Conservation (phyloP, 495 filamentous ascomycete genomes). For the Aspergillus heteromorphus region DNA sequence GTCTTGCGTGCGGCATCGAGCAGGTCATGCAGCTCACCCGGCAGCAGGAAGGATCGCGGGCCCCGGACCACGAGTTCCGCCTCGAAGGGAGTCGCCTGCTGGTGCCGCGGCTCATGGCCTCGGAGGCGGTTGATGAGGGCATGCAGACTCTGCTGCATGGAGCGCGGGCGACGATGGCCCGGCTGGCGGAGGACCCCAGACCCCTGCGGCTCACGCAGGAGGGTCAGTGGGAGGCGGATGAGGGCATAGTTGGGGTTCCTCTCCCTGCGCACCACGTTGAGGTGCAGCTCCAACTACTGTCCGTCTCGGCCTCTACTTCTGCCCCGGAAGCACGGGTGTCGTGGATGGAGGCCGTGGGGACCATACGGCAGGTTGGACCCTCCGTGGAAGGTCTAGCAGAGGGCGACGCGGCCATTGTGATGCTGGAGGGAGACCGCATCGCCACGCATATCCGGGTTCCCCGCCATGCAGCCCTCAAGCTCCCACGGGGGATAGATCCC, state of each 20-base stretch:
- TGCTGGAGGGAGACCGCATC: no score
- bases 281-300: constrained; percentile 15
- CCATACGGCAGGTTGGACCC: constrained; percentile 12
- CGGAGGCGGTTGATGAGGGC: constrained; percentile 15
- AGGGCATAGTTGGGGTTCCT: not conserved
- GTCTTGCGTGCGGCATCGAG: constrained; percentile 7
- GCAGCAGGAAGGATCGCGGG: constrained; percentile 7
- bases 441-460: not conserved
- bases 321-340: constrained; percentile 12
- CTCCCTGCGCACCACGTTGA: constrained; percentile 13
- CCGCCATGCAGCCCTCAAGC: not conserved
- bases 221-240: constrained; percentile 15
- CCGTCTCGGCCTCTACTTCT: constrained; percentile 10
- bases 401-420: not conserved
- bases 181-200: constrained; percentile 7
- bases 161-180: constrained; percentile 10
- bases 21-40: constrained; percentile 18
- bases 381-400: constrained; percentile 17
- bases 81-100: constrained; percentile 15
- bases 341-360: constrained; percentile 16
- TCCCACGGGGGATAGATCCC: constrained; percentile 8
- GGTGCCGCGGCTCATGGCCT: constrained; percentile 17
- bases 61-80: constrained; percentile 16
- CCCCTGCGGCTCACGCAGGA: constrained; percentile 10
- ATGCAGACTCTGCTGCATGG: constrained; percentile 19